These are phyloP conservation scores for Didymella pinodella DNA, from an alignment of 2,329 filamentous ascomycete species.

Conservation along the genomic window DNA sequence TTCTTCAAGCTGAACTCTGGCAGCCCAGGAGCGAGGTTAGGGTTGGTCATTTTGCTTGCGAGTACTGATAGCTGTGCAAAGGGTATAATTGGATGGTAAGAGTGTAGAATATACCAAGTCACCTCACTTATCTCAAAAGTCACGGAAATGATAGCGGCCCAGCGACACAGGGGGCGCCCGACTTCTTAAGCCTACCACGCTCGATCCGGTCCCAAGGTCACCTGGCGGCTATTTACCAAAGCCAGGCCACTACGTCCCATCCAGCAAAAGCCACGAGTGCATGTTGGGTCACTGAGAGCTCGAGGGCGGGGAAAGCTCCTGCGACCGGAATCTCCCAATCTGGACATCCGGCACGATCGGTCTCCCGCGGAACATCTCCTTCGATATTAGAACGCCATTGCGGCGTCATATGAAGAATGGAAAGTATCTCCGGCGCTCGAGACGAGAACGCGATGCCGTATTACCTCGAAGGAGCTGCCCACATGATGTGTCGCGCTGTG, in stretches of 20 bases:
- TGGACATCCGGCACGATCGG: constrained; percentile 13
- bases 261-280: constrained; percentile 11
- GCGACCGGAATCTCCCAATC: constrained; percentile 18
- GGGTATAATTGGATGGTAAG: not conserved
- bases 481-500: not conserved
- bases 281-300: constrained; percentile 13
- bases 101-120: constrained; percentile 5
- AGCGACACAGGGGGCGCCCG: constrained; percentile 2
- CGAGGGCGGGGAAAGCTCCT: constrained; percentile 19
- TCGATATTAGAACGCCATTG: constrained; percentile 9
- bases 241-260: constrained; percentile 6
- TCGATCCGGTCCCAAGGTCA: constrained; percentile 12
- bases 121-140: constrained; percentile 1
- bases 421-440: constrained; percentile 1
- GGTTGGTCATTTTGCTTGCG: constrained; percentile 24
- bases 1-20: constrained; percentile 79
- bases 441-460: constrained; percentile 1
- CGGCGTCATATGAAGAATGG: constrained; percentile 4
- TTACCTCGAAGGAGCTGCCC: not conserved
- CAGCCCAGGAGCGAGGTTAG: constrained; percentile 49
- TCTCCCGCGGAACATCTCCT: constrained; percentile 13
- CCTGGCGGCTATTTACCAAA: constrained; percentile 11
- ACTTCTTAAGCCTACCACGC: constrained; percentile 5
- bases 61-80: not conserved
- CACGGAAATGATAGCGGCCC: not conserved